Evolutionary conservation across 2,329 filamentous ascomycete genomes (phyloP), one percentile per base, ranked within the genome.

Genomic region (Ophiostoma sp.): DNA sequence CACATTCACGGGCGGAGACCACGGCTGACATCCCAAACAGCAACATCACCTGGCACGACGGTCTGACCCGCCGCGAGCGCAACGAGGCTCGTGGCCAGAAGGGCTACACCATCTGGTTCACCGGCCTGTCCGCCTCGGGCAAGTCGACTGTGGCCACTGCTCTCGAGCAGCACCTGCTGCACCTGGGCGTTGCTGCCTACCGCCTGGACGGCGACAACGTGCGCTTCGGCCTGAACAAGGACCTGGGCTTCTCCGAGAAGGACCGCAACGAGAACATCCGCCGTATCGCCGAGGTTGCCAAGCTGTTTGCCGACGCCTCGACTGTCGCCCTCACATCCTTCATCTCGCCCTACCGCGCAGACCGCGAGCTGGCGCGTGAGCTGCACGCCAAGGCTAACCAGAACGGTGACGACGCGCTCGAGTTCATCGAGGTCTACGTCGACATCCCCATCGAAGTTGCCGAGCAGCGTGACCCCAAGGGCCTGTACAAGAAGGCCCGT

Each of bases 201-300:
- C 89, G 95, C 69, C 89, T 99, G 39, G 95, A 99, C 81, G 95
- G 94, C 77, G 95, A 99, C 86, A 99, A 99, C 82, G 90, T 99
- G 75, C 94, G 95, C 72, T 97, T 98, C 83, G 95, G 95, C 20
- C 86, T 99, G 75, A 99, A 98, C 88, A 96, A 96, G 82, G 94
- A 98, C 83, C 87, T 99, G 13, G 94, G 94, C 20, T 99, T 98
- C 84, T 91, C 88, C 74, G 94, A 97, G 78, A 88, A 89, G 78
- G 94, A 97, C 83, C 89, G 95, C 76, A 96, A 94, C 79, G 95
- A 99, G 86, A 99, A 99, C 83, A 99, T 99, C 79, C 89, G 95
- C 72, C 89, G 95, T 74, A 97, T 99, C 77, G 93, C 92, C 69
- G 94, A 99, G 85, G 85, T 98, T 60, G 93, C 95, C 72, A 97